Evolutionary conservation across 352 stramenopile species (phyloP).

Genomic region (Globisporangium barbulae): DNA sequence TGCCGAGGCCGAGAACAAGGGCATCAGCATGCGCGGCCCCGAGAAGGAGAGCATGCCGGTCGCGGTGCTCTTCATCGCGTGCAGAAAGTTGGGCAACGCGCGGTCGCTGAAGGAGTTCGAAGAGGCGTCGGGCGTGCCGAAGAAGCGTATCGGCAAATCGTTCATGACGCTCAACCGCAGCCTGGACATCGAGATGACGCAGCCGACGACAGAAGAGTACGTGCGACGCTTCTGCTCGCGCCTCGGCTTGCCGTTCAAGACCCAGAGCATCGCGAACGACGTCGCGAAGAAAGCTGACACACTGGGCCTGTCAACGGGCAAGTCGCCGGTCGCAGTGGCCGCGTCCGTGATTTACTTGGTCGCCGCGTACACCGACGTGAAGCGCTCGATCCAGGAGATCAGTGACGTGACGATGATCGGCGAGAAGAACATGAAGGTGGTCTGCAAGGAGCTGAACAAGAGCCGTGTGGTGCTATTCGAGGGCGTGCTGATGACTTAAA

Average conservation of each 20-base stretch:
- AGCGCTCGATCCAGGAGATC: slow-evolving; percentile 80
- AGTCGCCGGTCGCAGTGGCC: slow-evolving; percentile 67
- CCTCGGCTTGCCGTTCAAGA: slow-evolving; percentile 70
- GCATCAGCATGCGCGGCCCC: slow-evolving; percentile 52
- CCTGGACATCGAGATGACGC: slow-evolving; percentile 60
- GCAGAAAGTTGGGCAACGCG: slow-evolving; percentile 56
- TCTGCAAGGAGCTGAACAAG: slow-evolving; percentile 87
- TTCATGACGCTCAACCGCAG: slow-evolving; percentile 62
- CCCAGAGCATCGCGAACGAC: slow-evolving; percentile 69
- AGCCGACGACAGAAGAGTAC: slow-evolving; percentile 73
- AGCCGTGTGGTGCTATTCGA: slow-evolving; percentile 76
- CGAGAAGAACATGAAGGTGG: slow-evolving; percentile 81
- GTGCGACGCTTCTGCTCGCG: slow-evolving; percentile 75
- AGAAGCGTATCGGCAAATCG: slow-evolving; percentile 77
- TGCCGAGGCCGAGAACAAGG: slow-evolving; percentile 62
- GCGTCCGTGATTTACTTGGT: slow-evolving; percentile 81
- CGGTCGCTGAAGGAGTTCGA: slow-evolving; percentile 77
- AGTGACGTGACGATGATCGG: slow-evolving; percentile 78
- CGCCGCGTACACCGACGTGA: slow-evolving; percentile 77
- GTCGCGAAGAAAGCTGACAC: slow-evolving; percentile 71
- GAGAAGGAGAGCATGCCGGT: slow-evolving; percentile 68
- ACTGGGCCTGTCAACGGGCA: slow-evolving; percentile 61
- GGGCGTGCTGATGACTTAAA: slow-evolving; percentile 58
- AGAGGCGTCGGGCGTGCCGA: slow-evolving; percentile 64
- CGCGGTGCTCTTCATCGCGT: slow-evolving; percentile 73